phyloP scores from a whole-genome alignment of 768 basidiomycete genomes.

The Dendrothele bispora region DNA sequence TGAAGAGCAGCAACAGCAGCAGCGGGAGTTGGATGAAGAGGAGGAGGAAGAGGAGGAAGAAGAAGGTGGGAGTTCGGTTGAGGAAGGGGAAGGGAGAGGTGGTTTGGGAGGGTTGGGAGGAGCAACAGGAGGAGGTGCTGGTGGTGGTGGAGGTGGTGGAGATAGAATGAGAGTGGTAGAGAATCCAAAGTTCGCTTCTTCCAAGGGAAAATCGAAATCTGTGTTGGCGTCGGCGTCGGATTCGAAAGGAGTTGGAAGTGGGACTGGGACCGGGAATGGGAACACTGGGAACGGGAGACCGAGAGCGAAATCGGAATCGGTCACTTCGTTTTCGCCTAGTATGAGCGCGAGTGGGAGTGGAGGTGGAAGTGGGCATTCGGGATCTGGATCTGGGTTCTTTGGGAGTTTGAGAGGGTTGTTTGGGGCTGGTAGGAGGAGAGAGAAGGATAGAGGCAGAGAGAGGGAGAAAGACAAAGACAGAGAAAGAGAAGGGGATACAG shows the following conservation, averaged over 20 bases:
- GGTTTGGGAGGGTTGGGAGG: not conserved
- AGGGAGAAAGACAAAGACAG: conserved; percentile 18
- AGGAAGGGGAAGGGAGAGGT: not conserved
- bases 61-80: no score
- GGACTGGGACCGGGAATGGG: no score
- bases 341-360: not conserved
- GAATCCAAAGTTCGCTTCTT: conserved; percentile 47
- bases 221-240: no score
- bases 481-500: no score
- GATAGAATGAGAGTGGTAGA: conserved; percentile 48
- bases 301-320: not conserved
- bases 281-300: no score
- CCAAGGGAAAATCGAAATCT: conserved; percentile 4
- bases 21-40: conserved; percentile 14
- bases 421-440: not conserved
- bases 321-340: not conserved
- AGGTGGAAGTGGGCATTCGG: not conserved
- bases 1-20: not conserved
- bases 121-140: conserved; percentile 18
- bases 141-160: conserved; percentile 28
- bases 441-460: conserved; percentile 22
- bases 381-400: conserved; percentile 6
- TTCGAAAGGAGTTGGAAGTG: no score
- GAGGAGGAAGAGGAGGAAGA: no score
- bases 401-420: conserved; percentile 9